Evolutionary conservation across 2,329 filamentous ascomycete genomes (phyloP), one percentile per base, ranked within the genome.

Genomic region (Colletotrichum viniferum): DNA sequence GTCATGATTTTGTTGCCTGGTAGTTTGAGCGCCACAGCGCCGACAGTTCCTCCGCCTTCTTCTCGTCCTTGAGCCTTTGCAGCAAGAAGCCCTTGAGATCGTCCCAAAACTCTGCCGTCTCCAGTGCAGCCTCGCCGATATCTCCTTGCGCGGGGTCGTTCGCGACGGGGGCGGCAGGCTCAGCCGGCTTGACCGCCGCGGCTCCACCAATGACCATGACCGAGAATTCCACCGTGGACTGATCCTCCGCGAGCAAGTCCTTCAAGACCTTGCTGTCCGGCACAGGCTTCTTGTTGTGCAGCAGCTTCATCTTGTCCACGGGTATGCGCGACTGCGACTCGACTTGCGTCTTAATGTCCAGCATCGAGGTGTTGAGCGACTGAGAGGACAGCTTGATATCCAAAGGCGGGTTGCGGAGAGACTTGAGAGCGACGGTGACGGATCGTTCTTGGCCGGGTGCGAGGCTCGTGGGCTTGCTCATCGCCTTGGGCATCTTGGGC

Each of bases 221-320:
- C 2, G 92, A 92, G 77, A 98, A 93, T 83, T 98, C 96, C 0
- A 96, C 87, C 2, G 79, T 84, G 78, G 79, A 88, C 32, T 85
- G 88, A 60, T 90, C 91, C 5, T 90, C 88, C 0, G 88, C 88
- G 2, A 96, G 79, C 1, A 97, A 82, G 73, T 98, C 96, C 72
- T 91, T 91, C 7, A 98, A 85, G 1, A 94, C 92, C 86, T 96
- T 97, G 78, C 89, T 91, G 81, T 98, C 95, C 0, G 90, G 82
- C 0, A 95, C 91, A 0, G 96, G 96, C 84, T 98, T 98, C 87
- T 97, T 97, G 84, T 94, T 94, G 82, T 94, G 91, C 77, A 99
- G 86, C 12, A 99, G 86, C 86, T 96, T 96, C 82, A 98, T 92
- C 88, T 97, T 98, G 52, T 93, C 91, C n/a, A 91, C 85, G 4